Conservation (phyloP, 495 filamentous ascomycete species). For the Neurospora pannonica region DNA sequence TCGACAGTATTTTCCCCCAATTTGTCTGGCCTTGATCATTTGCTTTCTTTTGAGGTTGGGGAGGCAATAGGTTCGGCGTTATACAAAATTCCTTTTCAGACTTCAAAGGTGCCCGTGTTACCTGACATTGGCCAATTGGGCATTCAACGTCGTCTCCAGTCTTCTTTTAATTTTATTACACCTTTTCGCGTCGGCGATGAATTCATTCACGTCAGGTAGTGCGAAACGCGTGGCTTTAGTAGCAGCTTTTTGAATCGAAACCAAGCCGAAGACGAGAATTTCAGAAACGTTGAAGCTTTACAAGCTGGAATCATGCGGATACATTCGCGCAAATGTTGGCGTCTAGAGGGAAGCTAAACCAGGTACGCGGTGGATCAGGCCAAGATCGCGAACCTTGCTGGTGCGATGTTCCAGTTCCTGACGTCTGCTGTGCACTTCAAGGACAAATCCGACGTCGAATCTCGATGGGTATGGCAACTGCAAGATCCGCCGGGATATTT, state of each 20-base stretch:
- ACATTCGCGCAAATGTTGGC: neutral
- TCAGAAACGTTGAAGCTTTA: neutral
- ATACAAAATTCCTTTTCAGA: neutral
- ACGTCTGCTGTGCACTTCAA: neutral
- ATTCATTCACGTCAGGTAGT: neutral
- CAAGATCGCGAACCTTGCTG: neutral
- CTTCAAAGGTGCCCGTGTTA: neutral
- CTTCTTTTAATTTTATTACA: neutral
- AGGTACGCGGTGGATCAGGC: neutral
- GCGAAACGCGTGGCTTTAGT: neutral
- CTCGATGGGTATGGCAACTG: neutral
- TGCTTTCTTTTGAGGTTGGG: neutral
- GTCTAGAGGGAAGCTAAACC: neutral
- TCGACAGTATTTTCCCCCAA: neutral
- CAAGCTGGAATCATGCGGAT: neutral
- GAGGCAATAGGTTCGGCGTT: neutral
- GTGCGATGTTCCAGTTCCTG: neutral
- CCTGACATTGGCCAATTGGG: constrained; percentile 15
- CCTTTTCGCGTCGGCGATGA: neutral
- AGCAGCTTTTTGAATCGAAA: neutral
- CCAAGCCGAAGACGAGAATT: neutral
- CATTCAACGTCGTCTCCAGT: neutral
- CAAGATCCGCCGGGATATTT: neutral
- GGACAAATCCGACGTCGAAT: neutral
- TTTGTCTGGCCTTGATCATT: neutral